Percentiles rank a stretch among this genome's conserved stretches.
Conservation (phyloP, 768 basidiomycete genomes). For the Chalciporus chontae region DNA sequence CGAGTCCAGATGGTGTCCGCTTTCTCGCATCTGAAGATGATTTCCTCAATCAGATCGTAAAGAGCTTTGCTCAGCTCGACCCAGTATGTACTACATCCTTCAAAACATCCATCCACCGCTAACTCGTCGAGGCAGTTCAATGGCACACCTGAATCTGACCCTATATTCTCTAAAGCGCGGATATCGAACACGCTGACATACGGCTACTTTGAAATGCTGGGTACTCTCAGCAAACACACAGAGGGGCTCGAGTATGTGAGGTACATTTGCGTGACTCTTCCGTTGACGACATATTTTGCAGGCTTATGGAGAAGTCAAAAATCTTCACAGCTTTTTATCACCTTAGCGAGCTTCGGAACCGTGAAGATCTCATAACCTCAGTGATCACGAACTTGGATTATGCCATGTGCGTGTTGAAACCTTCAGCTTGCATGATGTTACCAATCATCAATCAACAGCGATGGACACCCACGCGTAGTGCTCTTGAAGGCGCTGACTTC, state of each 20-base stretch:
- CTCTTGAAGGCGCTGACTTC: slow-evolving; percentile 94
- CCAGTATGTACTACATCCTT: slow-evolving; percentile 52
- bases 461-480: slow-evolving; percentile 92
- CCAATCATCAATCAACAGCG: slow-evolving; percentile 44
- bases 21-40: slow-evolving; percentile 83
- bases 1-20: slow-evolving; percentile 77
- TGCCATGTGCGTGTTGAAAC: slow-evolving; percentile 55
- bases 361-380: slow-evolving; percentile 89
- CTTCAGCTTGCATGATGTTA: slow-evolving; percentile 1
- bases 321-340: slow-evolving; percentile 97
- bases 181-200: slow-evolving; percentile 80
- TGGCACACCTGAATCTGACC: slow-evolving; percentile 67
- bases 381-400: slow-evolving; percentile 94
- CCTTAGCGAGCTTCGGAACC: slow-evolving; percentile 81
- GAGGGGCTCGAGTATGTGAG: slow-evolving; percentile 83
- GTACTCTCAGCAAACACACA: slow-evolving; percentile 79
- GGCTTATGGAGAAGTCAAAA: slow-evolving; percentile 86
- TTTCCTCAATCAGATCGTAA: slow-evolving; percentile 77
- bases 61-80: slow-evolving; percentile 89
- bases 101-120: not conserved
- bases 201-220: slow-evolving; percentile 96
- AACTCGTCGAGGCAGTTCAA: slow-evolving; percentile 50
- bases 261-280: not conserved
- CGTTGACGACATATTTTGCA: slow-evolving; percentile 27
- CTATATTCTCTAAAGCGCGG: slow-evolving; percentile 80